Conservation (phyloP, 1,284 basidiomycete genomes). For the Melampsora medusae region DNA sequence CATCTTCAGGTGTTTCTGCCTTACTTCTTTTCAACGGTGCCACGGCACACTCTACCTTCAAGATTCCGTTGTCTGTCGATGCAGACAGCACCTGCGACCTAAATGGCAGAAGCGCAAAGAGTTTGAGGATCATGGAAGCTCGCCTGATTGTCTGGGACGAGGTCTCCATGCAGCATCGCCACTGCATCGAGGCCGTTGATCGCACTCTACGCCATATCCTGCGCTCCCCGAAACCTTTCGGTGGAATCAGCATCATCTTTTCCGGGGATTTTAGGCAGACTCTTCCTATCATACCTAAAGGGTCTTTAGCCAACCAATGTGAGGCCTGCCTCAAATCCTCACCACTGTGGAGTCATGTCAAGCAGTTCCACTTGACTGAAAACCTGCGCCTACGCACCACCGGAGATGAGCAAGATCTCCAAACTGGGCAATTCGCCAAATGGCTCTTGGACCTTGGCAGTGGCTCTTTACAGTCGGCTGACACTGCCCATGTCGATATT, state of each 20-base stretch:
- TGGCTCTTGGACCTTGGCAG: too few relatives aligned
- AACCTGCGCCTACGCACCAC: too few relatives aligned
- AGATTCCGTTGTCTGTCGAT: not conserved
- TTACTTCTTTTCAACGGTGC: not conserved
- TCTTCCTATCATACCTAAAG: not conserved
- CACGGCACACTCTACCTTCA: not conserved
- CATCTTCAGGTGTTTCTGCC: not conserved
- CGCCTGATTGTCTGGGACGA: slow-evolving; percentile 8
- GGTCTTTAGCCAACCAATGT: too few relatives aligned
- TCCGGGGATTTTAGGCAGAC: slow-evolving; percentile 8
- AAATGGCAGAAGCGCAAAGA: not conserved
- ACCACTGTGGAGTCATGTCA: too few relatives aligned
- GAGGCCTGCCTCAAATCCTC: too few relatives aligned
- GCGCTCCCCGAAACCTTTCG: not conserved
- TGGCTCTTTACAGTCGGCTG: too few relatives aligned
- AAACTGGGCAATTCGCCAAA: too few relatives aligned
- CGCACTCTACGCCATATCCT: not conserved
- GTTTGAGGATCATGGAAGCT: not conserved
- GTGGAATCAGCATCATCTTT: not conserved
- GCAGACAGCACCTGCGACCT: not conserved
- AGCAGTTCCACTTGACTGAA: too few relatives aligned
- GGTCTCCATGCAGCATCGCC: not conserved
- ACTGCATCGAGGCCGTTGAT: not conserved
- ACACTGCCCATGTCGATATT: too few relatives aligned
- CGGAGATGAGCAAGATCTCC: too few relatives aligned